These are phyloP conservation scores for Neurospora tetrasperma DNA, from an alignment of 495 filamentous ascomycete species.

Conservation along the genomic window DNA sequence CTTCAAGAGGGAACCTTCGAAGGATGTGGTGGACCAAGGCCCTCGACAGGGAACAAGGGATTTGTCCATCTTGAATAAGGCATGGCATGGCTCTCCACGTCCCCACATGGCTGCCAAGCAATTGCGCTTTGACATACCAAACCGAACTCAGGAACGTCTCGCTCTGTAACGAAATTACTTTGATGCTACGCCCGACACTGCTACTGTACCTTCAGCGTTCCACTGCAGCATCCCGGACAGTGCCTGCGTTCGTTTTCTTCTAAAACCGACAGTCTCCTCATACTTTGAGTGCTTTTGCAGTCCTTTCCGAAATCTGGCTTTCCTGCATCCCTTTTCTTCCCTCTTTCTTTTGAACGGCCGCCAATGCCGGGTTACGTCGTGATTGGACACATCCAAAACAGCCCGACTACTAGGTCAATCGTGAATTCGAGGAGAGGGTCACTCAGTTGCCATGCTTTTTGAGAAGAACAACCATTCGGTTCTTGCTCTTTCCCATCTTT, in stretches of 20 bases:
- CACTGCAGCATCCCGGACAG: neutral
- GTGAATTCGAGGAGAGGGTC: neutral
- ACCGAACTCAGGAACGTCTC: neutral
- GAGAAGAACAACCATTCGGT: neutral
- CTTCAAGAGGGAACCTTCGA: neutral
- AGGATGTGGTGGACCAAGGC: neutral
- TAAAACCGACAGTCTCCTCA: neutral
- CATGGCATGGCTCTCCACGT: neutral
- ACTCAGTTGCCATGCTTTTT: neutral
- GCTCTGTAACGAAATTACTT: neutral
- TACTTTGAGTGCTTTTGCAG: neutral
- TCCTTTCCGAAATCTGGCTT: neutral
- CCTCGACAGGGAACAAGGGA: neutral
- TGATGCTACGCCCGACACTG: neutral
- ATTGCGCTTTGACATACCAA: neutral
- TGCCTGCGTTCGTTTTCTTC: neutral
- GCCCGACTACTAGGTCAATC: neutral
- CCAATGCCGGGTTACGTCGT: neutral
- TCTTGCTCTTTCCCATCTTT: neutral
- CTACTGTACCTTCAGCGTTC: neutral
- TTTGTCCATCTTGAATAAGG: neutral
- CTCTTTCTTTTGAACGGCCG: neutral
- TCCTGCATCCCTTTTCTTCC: neutral
- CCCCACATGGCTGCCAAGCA: neutral
- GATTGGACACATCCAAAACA: neutral